Evolutionary conservation across 164 flowering plant genomes (phyloP), one percentile per base, ranked within the genome.

Genomic region (Annona cherimola): DNA sequence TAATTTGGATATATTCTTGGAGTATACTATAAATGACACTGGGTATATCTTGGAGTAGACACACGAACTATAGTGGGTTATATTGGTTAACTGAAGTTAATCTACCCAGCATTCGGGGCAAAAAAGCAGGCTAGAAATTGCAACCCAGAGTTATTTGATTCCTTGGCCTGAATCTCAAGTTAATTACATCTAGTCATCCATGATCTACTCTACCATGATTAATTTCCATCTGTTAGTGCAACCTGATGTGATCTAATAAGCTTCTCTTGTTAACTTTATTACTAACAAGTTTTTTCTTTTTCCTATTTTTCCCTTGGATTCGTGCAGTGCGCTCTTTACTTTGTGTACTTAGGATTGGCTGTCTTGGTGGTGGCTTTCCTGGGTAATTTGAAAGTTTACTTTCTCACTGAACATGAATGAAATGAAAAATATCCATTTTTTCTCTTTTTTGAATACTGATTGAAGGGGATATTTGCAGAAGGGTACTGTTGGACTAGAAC

Each of bases 401-500:
- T 59, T 69, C 5, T 35, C 40, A 62, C 7, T 62, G 19, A 20
- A 54, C 41, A 35, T 40, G 42, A 12, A 42, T 20, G 42, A 40
- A 18, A 1, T 40, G 64, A 11, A 18, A 18, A 69, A 19, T 41
- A 4, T 66, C 26, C 20, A 3, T 6, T 67, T 44, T n/a, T 4
- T 11, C 6, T 44, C 6, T 43, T 3, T 42, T 66, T 5, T 66
- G 3, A n/a, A 16, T 2, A 66, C 39, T 40, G 63, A 41, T 69
- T 66, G 4, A 18, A 59, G n/a, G 68, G 1, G 43, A 16, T 78
- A 60, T 72, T 65, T 76, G 76, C 94, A 94, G 98, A 94, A 79
- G 97, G 96, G 1, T 94, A 87, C 65, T 94, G 98, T 65, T 94
- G 98, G 98, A 90, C 90, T 71, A 85, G 84, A 81, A 94, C 94